Evolutionary conservation across 2,329 filamentous ascomycete genomes (phyloP).

Genomic region (Ophiostoma fasciatum): DNA sequence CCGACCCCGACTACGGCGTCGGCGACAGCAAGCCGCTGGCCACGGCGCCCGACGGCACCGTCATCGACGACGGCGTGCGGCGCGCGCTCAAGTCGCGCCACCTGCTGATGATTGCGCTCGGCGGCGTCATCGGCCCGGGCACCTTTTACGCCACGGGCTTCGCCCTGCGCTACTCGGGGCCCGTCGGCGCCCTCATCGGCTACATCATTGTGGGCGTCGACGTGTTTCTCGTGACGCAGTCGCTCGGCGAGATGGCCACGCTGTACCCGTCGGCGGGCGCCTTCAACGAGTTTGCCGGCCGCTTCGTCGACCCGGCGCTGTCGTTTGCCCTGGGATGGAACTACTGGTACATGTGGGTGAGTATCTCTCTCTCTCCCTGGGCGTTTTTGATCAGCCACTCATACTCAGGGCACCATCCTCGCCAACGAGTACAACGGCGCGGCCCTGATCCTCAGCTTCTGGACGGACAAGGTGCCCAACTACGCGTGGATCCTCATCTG

Average conservation of each 20-base stretch:
- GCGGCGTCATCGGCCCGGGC: slow-evolving; percentile 31
- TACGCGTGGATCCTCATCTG: slow-evolving; percentile 29
- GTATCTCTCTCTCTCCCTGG: not conserved
- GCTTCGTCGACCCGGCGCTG: slow-evolving; percentile 29
- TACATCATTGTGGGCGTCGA: slow-evolving; percentile 28
- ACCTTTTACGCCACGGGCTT: slow-evolving; percentile 30
- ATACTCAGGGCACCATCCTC: slow-evolving; percentile 5
- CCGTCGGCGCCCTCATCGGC: slow-evolving; percentile 24
- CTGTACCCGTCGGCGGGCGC: slow-evolving; percentile 42
- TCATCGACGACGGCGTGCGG: no score
- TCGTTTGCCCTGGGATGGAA: slow-evolving; percentile 35
- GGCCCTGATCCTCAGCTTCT: slow-evolving; percentile 26
- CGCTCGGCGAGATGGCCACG: slow-evolving; percentile 43
- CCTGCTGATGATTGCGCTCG: slow-evolving; percentile 30
- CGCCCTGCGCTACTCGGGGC: slow-evolving; percentile 26
- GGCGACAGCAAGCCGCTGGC: no score
- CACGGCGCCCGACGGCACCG: no score
- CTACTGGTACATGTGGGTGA: slow-evolving; percentile 28
- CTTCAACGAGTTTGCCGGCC: slow-evolving; percentile 30
- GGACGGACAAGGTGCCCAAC: slow-evolving; percentile 27
- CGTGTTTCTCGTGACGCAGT: slow-evolving; percentile 23
- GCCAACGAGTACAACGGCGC: slow-evolving; percentile 12
- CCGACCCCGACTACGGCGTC: no score
- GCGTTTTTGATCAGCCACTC: not conserved
- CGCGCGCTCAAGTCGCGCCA: slow-evolving; percentile 29